Conservation (phyloP, 148 eudicot genomes). For the Vaccinium vitisidaea region DNA sequence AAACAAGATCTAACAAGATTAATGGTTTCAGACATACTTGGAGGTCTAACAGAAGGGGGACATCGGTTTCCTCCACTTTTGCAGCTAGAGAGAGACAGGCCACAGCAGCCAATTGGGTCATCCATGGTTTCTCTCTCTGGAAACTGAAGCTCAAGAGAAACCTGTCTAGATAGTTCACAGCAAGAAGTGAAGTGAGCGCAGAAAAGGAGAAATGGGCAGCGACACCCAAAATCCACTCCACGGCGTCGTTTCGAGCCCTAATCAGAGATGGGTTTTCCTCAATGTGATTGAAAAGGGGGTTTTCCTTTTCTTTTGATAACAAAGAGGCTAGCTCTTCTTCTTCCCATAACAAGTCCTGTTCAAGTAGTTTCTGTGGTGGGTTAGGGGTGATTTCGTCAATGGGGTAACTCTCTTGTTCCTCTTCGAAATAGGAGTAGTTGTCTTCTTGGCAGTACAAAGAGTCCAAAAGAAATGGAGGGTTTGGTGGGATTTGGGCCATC, state of each 20-base stretch:
- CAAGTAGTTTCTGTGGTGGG: conserved; percentile 5
- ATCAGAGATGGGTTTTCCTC: conserved; percentile 10
- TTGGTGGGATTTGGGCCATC: conserved; percentile 26
- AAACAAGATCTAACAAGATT: not conserved
- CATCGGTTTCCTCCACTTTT: conserved; percentile 63
- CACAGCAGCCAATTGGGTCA: conserved; percentile 53
- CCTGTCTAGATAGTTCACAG: conserved; percentile 56
- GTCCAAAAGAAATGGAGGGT: conserved; percentile 27
- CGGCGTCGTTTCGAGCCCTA: conserved; percentile 21
- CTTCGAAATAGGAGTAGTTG: not conserved
- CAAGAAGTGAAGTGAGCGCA: conserved; percentile 36
- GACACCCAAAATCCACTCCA: conserved; percentile 37
- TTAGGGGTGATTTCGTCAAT: conserved; percentile 2
- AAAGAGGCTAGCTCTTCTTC: conserved; percentile 47
- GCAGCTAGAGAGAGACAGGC: conserved; percentile 68
- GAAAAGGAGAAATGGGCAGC: conserved; percentile 34
- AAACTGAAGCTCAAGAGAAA: conserved; percentile 39
- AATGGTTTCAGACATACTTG: conserved; percentile 40
- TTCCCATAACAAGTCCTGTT: conserved; percentile 53
- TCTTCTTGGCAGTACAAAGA: conserved; percentile 42
- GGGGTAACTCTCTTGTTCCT: conserved; percentile 9
- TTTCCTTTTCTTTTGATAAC: conserved; percentile 18
- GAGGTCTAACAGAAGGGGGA: conserved; percentile 56
- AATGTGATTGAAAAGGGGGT: not conserved
- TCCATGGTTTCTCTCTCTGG: conserved; percentile 50